Evolutionary conservation across 78 protist genomes (phyloP).

Genomic region (Capsaspora owczarzaki): DNA sequence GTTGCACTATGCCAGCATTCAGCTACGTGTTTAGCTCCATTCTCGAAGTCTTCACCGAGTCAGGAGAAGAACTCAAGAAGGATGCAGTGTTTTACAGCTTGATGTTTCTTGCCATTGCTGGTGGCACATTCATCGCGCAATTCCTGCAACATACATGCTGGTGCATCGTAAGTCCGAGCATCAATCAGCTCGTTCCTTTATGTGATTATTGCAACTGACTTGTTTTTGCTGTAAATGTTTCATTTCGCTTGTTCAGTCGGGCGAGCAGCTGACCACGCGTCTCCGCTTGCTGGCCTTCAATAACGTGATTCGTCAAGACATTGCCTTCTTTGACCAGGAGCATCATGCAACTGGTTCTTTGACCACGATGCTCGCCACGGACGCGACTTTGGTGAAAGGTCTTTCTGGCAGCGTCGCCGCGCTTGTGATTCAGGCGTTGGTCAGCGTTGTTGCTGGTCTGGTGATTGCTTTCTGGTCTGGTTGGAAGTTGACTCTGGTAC

Average conservation of each 20-base stretch:
- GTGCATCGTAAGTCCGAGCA: no score
- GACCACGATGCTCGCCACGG: conserved; percentile 58
- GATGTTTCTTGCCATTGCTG: conserved; percentile 51
- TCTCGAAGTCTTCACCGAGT: neutral
- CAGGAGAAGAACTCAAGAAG: conserved; percentile 21
- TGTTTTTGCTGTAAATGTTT: no score
- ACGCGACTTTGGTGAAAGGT: conserved; percentile 65
- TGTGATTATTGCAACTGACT: no score
- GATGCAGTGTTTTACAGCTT: conserved; percentile 32
- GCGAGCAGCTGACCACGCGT: conserved; percentile 10
- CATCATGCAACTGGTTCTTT: conserved; percentile 51
- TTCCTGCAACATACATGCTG: conserved; percentile 41
- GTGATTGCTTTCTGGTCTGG: conserved; percentile 43
- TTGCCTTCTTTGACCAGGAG: conserved; percentile 63
- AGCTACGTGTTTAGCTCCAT: neutral
- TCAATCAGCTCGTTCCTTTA: no score
- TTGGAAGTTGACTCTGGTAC: conserved; percentile 58
- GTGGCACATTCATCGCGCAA: conserved; percentile 14
- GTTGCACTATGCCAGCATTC: conserved; percentile 10
- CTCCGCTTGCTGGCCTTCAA: conserved; percentile 20
- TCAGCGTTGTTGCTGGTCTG: conserved; percentile 49
- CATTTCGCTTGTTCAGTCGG: conserved; percentile 16
- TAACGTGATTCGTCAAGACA: conserved; percentile 42
- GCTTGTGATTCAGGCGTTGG: conserved; percentile 24
- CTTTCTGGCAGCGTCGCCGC: conserved; percentile 47